phyloP scores from a whole-genome alignment of 208 protist species.

The Porcisia deanei region DNA sequence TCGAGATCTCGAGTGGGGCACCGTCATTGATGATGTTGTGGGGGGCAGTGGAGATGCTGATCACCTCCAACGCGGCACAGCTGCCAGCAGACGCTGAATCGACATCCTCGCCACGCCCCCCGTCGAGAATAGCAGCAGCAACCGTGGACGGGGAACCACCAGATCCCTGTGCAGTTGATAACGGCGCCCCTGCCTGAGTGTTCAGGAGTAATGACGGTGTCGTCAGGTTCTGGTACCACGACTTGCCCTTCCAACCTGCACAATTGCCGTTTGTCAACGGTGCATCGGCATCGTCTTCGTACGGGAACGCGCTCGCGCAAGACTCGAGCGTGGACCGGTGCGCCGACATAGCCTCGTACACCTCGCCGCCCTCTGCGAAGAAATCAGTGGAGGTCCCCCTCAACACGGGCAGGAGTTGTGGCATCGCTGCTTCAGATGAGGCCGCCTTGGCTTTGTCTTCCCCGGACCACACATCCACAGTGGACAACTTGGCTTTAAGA shows the following conservation, averaged over 20 bases:
- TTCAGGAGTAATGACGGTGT: background rate
- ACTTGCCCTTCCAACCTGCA: background rate
- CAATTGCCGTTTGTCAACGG: background rate
- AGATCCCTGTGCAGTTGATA: background rate
- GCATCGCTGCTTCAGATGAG: background rate
- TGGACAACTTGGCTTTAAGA: conserved; percentile 43
- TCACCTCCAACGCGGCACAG: conserved; percentile 6
- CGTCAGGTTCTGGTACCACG: conserved; percentile 9
- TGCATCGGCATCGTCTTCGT: conserved; percentile 21
- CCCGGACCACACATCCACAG: background rate
- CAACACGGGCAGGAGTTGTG: conserved; percentile 34
- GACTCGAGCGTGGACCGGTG: conserved; percentile 30
- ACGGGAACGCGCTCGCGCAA: conserved; percentile 52
- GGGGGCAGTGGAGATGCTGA: conserved; percentile 5
- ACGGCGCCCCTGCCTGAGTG: background rate
- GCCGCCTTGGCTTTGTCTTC: background rate
- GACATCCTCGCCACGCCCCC: background rate
- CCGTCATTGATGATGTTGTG: conserved; percentile 18
- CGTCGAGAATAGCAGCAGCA: conserved; percentile 8
- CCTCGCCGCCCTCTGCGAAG: conserved; percentile 32
- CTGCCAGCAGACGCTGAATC: conserved; percentile 3
- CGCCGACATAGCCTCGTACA: conserved; percentile 20
- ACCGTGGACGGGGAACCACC: conserved; percentile 1
- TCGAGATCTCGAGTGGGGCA: conserved; percentile 21
- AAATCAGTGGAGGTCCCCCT: conserved; percentile 44